These are phyloP conservation scores for Kurtzmaniella quercitrusa DNA, from an alignment of 1,139 yeast species.

Conservation along the genomic window DNA sequence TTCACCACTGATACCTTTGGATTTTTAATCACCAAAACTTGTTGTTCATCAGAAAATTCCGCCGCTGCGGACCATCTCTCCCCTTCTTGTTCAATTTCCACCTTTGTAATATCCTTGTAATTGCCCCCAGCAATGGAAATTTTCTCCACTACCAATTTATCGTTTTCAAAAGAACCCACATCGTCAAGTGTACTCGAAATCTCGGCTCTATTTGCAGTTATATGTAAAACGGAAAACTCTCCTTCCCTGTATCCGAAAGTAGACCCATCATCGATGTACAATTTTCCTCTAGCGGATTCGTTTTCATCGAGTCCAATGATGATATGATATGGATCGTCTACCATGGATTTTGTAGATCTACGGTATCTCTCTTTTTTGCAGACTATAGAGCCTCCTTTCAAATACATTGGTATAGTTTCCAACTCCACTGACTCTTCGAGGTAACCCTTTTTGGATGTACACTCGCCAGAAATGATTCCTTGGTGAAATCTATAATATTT, in stretches of 20 bases:
- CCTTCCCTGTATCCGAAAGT: conserved; percentile 56
- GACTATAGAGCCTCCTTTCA: conserved; percentile 76
- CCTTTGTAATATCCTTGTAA: background rate
- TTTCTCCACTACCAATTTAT: conserved; percentile 46
- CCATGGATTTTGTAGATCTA: conserved; percentile 75
- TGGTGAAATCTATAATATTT: conserved; percentile 56
- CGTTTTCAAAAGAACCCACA: conserved; percentile 3
- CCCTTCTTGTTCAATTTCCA: conserved; percentile 27
- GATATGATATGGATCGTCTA: conserved; percentile 77
- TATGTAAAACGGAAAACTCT: conserved; percentile 38
- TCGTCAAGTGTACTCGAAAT: conserved; percentile 7
- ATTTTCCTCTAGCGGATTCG: conserved; percentile 46
- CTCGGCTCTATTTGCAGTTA: conserved; percentile 17
- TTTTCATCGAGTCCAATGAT: conserved; percentile 53
- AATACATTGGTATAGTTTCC: conserved; percentile 63
- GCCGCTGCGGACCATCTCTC: conserved; percentile 28
- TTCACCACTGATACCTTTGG: conserved; percentile 43
- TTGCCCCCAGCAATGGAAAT: conserved; percentile 49
- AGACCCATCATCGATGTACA: conserved; percentile 85
- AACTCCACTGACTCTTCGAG: conserved; percentile 40
- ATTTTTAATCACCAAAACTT: conserved; percentile 40
- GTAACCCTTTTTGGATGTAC: conserved; percentile 12
- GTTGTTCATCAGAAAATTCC: conserved; percentile 6
- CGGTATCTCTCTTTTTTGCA: conserved; percentile 70
- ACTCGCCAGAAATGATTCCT: conserved; percentile 18